These are phyloP conservation scores for Knufia petricola DNA, from an alignment of 2,329 filamentous ascomycete genomes.

Conservation along the genomic window DNA sequence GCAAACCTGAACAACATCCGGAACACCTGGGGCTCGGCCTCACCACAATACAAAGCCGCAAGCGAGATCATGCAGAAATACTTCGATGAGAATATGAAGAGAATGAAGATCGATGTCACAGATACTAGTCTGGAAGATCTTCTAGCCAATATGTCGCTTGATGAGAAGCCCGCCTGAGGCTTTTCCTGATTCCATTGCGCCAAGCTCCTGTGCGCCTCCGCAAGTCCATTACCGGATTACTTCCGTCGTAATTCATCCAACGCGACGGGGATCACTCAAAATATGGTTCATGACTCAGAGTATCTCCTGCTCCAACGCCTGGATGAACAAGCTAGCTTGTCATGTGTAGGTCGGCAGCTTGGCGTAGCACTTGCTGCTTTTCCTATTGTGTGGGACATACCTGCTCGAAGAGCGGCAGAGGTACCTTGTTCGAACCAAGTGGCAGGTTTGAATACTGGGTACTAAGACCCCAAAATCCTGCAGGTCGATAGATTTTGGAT, in stretches of 20 bases:
- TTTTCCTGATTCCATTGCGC: background rate
- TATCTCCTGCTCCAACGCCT: background rate
- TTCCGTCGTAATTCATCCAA: background rate
- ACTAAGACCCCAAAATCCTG: background rate
- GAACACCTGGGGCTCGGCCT: slow-evolving; percentile 17
- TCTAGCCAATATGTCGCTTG: slow-evolving; percentile 6
- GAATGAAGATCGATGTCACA: slow-evolving; percentile 5
- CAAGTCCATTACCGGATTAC: background rate
- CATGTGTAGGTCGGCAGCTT: too few species aligned
- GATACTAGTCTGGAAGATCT: slow-evolving; percentile 5
- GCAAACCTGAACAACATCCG: slow-evolving; percentile 16
- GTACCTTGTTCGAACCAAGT: too few species aligned
- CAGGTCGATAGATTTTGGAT: background rate
- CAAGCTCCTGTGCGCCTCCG: background rate
- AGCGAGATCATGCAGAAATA: slow-evolving; percentile 17
- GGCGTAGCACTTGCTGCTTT: too few species aligned
- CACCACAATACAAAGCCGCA: slow-evolving; percentile 16
- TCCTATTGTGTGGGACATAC: too few species aligned
- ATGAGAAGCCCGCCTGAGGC: background rate
- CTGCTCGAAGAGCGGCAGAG: too few species aligned
- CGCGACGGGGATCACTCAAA: background rate
- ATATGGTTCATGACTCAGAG: background rate
- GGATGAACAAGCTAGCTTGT: too few species aligned
- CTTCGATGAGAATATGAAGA: slow-evolving; percentile 18
- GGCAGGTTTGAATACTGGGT: background rate